Conservation (phyloP, 1,284 basidiomycete species). For the Naganishia liquefaciens region DNA sequence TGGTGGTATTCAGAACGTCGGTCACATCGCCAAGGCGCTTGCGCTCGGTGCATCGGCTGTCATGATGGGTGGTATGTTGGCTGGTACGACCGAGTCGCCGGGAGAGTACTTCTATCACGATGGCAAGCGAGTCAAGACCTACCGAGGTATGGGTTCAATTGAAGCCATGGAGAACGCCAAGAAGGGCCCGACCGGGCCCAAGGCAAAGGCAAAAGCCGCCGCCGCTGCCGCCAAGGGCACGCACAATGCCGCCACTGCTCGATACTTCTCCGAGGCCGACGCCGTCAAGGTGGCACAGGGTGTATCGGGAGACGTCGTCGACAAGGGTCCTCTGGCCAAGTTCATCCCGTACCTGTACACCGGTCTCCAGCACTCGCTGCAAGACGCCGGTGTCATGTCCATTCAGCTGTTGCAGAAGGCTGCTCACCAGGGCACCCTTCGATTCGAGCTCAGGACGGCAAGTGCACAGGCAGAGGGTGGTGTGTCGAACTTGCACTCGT, state of each 20-base stretch:
- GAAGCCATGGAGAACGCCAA: constrained; percentile 94
- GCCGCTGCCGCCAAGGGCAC: constrained; percentile 48
- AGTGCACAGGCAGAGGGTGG: constrained; percentile 95
- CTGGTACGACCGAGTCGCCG: constrained; percentile 94
- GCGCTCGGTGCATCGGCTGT: constrained; percentile 91
- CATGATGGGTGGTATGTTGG: constrained; percentile 98
- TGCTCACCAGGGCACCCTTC: constrained; percentile 65
- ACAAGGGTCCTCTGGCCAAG: constrained; percentile 89
- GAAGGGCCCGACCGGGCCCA: constrained; percentile 38
- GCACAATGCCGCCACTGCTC: constrained; percentile 88
- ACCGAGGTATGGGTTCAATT: constrained; percentile 96
- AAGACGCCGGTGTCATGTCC: constrained; percentile 83
- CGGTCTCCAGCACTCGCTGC: constrained; percentile 92
- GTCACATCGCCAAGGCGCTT: constrained; percentile 96
- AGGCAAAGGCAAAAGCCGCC: constrained; percentile 34
- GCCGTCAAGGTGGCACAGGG: constrained; percentile 97
- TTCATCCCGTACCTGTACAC: constrained; percentile 91
- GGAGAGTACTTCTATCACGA: constrained; percentile 99
- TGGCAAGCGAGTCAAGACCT: constrained; percentile 97
- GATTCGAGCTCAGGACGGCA: constrained; percentile 91
- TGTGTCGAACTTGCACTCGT: constrained; percentile 85
- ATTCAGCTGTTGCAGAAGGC: constrained; percentile 54
- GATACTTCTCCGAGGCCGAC: constrained; percentile 96
- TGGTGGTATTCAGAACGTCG: constrained; percentile 92
- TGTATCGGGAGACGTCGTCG: constrained; percentile 93